Percentiles rank a stretch among this genome's conserved stretches.
Conservation (phyloP, 75 land plant genomes). For the Cunninghamia lanceolata region DNA sequence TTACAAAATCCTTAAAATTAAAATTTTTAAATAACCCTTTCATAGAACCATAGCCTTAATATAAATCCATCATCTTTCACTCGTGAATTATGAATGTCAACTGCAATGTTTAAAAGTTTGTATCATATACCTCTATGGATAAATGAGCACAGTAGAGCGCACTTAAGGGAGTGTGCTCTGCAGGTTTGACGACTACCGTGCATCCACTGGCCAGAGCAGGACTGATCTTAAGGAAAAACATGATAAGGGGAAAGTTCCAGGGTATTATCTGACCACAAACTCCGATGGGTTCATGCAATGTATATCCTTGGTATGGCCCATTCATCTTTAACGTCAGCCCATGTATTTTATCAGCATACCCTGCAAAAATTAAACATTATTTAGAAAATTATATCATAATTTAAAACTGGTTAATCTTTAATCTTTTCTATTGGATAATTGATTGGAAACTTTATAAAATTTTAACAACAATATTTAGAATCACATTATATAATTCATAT, state of each 20-base stretch:
- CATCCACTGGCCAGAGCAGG: conserved; percentile 84
- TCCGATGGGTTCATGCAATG: conserved; percentile 64
- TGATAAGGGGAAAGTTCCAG: conserved; percentile 76
- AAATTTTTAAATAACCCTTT: too few relatives aligned
- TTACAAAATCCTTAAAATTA: too few relatives aligned
- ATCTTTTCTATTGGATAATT: too few relatives aligned
- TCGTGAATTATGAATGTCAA: conserved; percentile 7
- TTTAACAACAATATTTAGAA: too few relatives aligned
- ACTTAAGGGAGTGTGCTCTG: conserved; percentile 81
- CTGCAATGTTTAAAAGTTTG: conserved; percentile 3
- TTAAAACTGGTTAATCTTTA: too few relatives aligned
- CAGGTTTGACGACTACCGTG: conserved; percentile 75
- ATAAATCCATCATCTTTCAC: not conserved
- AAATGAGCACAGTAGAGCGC: conserved; percentile 66
- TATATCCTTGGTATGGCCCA: conserved; percentile 50
- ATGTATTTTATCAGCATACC: conserved; percentile 76
- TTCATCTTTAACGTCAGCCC: conserved; percentile 58
- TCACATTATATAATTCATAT: too few relatives aligned
- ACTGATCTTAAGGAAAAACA: conserved; percentile 58
- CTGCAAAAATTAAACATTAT: conserved; percentile 13
- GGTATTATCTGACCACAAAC: conserved; percentile 78
- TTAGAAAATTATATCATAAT: too few relatives aligned
- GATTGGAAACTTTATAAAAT: too few relatives aligned
- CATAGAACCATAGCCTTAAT: too few relatives aligned
- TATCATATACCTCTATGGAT: conserved; percentile 47